Conservation (phyloP, 768 basidiomycete species). For the Sistotremastrum niveocremeum region DNA sequence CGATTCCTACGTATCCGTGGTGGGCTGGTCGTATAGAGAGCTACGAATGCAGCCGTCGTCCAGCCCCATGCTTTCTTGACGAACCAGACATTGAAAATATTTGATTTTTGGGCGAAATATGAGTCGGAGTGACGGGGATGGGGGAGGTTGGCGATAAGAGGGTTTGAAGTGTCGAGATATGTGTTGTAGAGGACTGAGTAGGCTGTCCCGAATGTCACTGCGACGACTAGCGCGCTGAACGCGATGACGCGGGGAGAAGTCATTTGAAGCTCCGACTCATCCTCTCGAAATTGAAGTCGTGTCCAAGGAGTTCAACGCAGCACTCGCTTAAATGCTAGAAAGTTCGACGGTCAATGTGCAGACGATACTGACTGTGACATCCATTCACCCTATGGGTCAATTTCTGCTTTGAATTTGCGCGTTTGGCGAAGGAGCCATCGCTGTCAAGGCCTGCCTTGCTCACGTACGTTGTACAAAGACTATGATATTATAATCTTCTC, state of each 20-base stretch:
- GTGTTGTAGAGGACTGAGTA: constrained; percentile 53
- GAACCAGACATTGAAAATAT: constrained; percentile 71
- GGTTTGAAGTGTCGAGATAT: constrained; percentile 78
- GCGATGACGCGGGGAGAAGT: constrained; percentile 7
- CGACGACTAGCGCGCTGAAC: constrained; percentile 28
- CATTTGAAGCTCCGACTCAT: too few species aligned
- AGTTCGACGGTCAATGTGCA: too few species aligned
- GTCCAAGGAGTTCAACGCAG: too few species aligned
- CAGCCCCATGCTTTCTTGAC: constrained; percentile 89
- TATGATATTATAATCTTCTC: too few species aligned
- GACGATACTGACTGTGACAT: too few species aligned
- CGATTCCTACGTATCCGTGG: constrained; percentile 23
- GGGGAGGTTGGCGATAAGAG: constrained; percentile 50
- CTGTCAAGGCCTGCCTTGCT: too few species aligned
- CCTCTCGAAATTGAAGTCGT: too few species aligned
- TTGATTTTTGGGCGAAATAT: constrained; percentile 73
- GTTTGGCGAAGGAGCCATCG: too few species aligned
- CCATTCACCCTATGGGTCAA: too few species aligned
- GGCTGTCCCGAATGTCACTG: constrained; percentile 45
- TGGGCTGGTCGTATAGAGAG: constrained; percentile 46
- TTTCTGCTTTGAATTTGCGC: too few species aligned
- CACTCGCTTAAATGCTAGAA: too few species aligned
- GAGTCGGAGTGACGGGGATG: constrained; percentile 50
- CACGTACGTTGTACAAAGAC: too few species aligned
- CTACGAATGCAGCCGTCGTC: constrained; percentile 59